Base-by-base conservation (phyloP, 441 rosid species). In the Gossypium gossypioides region DNA sequence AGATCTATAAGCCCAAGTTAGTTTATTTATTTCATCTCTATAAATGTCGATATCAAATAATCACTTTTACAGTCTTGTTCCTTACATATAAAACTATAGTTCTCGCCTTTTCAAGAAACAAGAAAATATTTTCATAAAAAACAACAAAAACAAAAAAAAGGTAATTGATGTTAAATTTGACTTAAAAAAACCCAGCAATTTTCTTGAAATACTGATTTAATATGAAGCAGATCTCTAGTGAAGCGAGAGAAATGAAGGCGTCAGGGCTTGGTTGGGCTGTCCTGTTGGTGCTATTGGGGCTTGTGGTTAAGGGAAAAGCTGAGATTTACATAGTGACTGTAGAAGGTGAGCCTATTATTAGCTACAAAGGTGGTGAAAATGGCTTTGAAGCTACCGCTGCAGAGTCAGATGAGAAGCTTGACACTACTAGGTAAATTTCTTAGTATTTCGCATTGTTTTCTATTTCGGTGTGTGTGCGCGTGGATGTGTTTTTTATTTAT, bases 341-440 rank as follows among this genome's bases (percentile, higher is more conserved):
- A 82, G 97, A 92, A 73, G 99, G 91, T 76, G 99, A 95, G 79
- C 98, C 99, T 71, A 83, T 91, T 57, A 78, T 91, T 21, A 91
- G 96, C 81, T 95, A 95, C 73, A 83, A 57, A 77, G 99, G 99
- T 42, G 98, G 97, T 18, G 85, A 83, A 21, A 87, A 89, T 68
- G 99, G 98, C 2, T 89, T 91, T 78, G 91, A 86, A 85, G 95
- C 99, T 56, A 91, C 96, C 24, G 93, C 95, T 5, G 84, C 86
- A 24, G 95, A 92, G 46, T 85, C 95, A 19, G 92, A 88, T 75
- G 96, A 89, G 76, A 88, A 85, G 82, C 87, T 92, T 63, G 97
- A 92, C 66, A 68, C 90, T 1, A 79, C 85, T 2, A 92, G 99
- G 99, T 89, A 80, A 12, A n/a, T 22, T 3, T 4, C 55, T 37